A percentile compares a stretch with the other conserved stretches of the same genome.
These are phyloP conservation scores for Ophiostoma fasciatum DNA, from an alignment of 2,329 filamentous ascomycete genomes.

Conservation along the genomic window DNA sequence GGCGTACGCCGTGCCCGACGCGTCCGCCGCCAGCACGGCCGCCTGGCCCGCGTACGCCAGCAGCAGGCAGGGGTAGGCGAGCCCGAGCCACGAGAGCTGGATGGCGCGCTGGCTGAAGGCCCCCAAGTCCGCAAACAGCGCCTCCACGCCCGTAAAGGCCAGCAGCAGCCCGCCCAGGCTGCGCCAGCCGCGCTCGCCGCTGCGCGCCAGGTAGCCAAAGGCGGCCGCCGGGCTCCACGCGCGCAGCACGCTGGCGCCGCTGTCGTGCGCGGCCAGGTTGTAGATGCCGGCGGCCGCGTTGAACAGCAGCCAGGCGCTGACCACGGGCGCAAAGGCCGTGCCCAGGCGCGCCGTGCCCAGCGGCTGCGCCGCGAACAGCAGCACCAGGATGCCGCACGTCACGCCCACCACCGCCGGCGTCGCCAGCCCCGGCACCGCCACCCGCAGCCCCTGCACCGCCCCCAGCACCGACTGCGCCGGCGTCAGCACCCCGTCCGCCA, in stretches of 20 bases:
- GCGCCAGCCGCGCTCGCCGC: slow-evolving; percentile 45
- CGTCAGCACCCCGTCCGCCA: slow-evolving; percentile 47
- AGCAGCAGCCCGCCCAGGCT: slow-evolving; percentile 57
- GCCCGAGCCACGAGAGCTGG: slow-evolving; percentile 57
- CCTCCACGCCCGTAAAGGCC: slow-evolving; percentile 65
- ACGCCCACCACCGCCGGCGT: slow-evolving; percentile 45
- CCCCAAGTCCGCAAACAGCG: slow-evolving; percentile 63
- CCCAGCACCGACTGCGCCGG: slow-evolving; percentile 57
- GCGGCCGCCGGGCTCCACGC: slow-evolving; percentile 46
- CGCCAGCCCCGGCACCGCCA: slow-evolving; percentile 40
- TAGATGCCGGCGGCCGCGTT: slow-evolving; percentile 51
- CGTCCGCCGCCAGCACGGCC: slow-evolving; percentile 48
- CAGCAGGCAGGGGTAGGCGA: slow-evolving; percentile 51
- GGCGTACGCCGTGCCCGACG: slow-evolving; percentile 39
- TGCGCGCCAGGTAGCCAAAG: slow-evolving; percentile 43
- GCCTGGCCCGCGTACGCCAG: slow-evolving; percentile 60
- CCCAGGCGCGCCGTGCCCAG: slow-evolving; percentile 48
- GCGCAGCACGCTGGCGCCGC: slow-evolving; percentile 36
- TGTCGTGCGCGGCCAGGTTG: slow-evolving; percentile 38
- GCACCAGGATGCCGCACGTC: slow-evolving; percentile 47
- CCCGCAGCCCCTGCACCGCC: slow-evolving; percentile 48
- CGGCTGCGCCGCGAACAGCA: slow-evolving; percentile 50
- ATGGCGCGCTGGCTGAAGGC: slow-evolving; percentile 58
- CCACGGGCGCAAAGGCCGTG: slow-evolving; percentile 46
- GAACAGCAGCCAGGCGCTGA: slow-evolving; percentile 51